Evolutionary conservation across 345 rosid species (phyloP), one percentile per base, ranked within the genome.

Genomic region (Salix purpurea): DNA sequence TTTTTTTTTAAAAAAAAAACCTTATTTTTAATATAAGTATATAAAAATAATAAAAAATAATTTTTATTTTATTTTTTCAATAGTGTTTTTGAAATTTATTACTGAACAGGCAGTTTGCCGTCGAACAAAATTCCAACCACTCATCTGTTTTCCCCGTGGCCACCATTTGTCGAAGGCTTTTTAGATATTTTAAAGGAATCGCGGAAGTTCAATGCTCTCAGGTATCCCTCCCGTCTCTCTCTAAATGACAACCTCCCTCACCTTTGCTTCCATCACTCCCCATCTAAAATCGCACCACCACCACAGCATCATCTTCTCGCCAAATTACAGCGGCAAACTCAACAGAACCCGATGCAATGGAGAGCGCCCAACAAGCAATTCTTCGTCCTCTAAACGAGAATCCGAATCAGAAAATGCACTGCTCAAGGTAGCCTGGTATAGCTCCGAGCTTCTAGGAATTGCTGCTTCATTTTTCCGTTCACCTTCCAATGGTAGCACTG

Each of bases 391-490:
- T 24, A 69, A 73, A 70, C 58, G 26, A 69, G 90, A 76, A 69
- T 78, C 91, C 0, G 90, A 81, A 34, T 84, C 91, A 1, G 90
- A 90, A 50, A 93, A 91, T 82, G 91, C 89, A 14, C 74, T 93
- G 26, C 96, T 95, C 67, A 95, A 90, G 81, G 75, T 86, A 58
- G 97, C 97, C 26, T 95, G 99, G 99, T 95, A 95, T 62, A 89
- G 97, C 67, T 95, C 99, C 39, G 99, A 95, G 90, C 88, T 90
- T 24, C 87, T 95, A 19, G 97, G 99, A 73, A 90, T 95, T 68
- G 97, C 94, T 44, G 97, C 97, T 69, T 95, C 99, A 0, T 78
- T 82, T 77, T 62, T 93, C 83, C 90, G 96, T 52, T 52, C 87
- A 2, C 86, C 91, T 5, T 78, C 88, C 13, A 69, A 6, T 26